phyloP scores from a whole-genome alignment of 2,329 filamentous ascomycete genomes.

The Endoconidiophora polonica region DNA sequence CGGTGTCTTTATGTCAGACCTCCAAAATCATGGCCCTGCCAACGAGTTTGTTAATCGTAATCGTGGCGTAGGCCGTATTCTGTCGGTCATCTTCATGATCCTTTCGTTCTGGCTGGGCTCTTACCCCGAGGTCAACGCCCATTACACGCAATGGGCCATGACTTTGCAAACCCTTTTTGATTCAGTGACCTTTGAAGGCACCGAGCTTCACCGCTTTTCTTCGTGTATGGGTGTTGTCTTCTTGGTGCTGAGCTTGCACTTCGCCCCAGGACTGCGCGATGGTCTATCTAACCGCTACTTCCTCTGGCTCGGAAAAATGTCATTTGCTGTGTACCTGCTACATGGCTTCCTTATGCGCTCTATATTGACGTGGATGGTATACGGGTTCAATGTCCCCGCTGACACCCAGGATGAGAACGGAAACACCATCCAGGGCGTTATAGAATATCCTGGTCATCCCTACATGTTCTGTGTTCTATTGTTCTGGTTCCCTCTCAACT shows the following conservation, averaged over 20 bases:
- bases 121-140: constrained; percentile 38
- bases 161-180: constrained; percentile 26
- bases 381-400: constrained; percentile 25
- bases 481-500: constrained; percentile 31
- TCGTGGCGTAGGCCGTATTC: constrained; percentile 25
- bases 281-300: constrained; percentile 37
- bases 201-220: constrained; percentile 28
- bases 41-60: constrained; percentile 30
- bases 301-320: constrained; percentile 46
- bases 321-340: constrained; percentile 47
- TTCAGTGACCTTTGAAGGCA: constrained; percentile 28
- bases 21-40: constrained; percentile 34
- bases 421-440: constrained; percentile 21
- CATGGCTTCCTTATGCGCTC: constrained; percentile 45
- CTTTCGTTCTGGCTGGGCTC: constrained; percentile 41
- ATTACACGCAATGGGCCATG: constrained; percentile 38
- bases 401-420: constrained; percentile 23
- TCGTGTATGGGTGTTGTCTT: constrained; percentile 24
- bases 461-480: constrained; percentile 24
- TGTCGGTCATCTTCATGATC: constrained; percentile 33
- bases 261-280: constrained; percentile 33
- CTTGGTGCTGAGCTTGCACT: constrained; percentile 34
- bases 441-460: constrained; percentile 22
- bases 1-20: constrained; percentile 44
- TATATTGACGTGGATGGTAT: constrained; percentile 43